Evolutionary conservation across 768 basidiomycete species (phyloP), one percentile per base, ranked within the genome.

Genomic region (Kondoa subrosea): DNA sequence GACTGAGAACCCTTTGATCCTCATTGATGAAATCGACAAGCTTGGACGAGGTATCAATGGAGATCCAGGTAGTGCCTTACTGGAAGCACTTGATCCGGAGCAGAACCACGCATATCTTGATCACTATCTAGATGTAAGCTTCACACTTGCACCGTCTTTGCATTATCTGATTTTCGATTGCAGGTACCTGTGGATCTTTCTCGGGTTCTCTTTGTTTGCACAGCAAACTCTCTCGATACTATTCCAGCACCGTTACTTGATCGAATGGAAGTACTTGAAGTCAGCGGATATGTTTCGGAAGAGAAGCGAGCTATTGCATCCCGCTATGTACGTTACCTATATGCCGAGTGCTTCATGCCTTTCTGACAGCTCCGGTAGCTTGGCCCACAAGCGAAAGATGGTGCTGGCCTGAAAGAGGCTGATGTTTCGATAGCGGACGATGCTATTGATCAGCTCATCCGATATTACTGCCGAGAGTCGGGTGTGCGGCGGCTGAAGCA

Each of bases 401-500:
- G 89, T 1, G 85, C 87, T 27, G 93, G 93, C 14, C 80, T 99
- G 30, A 86, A 86, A 75, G 81, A 83, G 21, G 89, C 87, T 1
- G 87, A 95, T 75, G 88, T 99, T 2, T 77, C 82, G 65, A 79
- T 99, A 17, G 85, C 89, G 25, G 81, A 83, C 3, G 80, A 83
- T 12, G 84, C 91, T 0, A 85, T 97, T 58, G 89, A 92, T 72
- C 79, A 84, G 14, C 81, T 99, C 65, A 97, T 99, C 79, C 88
- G 92, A 76, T 96, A 91, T 77, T 97, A 97, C 77, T 92, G 90
- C 76, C 83, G 95, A 27, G 95, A 99, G 80, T 93, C 90, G 73
- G 95, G 95, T 57, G 95, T 99, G 32, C 81, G 95, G 62, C 91
- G 91, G 75, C 75, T 99, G 76, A 97, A 97, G 85, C 97, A 99